Evolutionary conservation across 1,139 yeast species (phyloP), one percentile per base, ranked within the genome.

Genomic region (Yamadazyma trypodendri): DNA sequence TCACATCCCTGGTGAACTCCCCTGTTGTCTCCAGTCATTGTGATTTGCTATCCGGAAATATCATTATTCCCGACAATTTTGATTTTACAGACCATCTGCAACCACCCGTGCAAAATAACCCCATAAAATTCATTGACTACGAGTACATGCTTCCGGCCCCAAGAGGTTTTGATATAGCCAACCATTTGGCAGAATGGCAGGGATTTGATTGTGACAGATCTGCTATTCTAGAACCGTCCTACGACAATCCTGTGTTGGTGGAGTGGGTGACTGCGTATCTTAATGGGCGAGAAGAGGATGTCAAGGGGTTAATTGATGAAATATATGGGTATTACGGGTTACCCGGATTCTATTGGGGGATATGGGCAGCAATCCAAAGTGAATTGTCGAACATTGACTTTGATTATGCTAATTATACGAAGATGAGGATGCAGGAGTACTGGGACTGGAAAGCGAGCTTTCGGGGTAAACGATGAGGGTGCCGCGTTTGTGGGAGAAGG

Each of bases 121-220:
- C 81, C 2, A 71, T 83, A 13, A 71, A 79, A 20, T 84, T 85
- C 52, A 85, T 85, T 36, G 95, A 85, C 56, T 85, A 84, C 54
- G 95, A 85, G 61, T 85, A 85, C 54, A 80, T 86, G 75, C 70
- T 82, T 51, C 85, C 86, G 3, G 87, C 88, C 2, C 90, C 94
- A 2, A 61, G 92, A 40, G 92, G 87, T 0, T 85, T 84, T 55
- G 95, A 85, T 55, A 78, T 85, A 16, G 88, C 94, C n/a, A 85
- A 85, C 55, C 94, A 85, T 58, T 79, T 85, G 49, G 82, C 84
- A 55, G 95, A 85, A 60, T 85, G 92, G 92, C 94, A 85, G 55
- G 95, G 95, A 1, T 84, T 83, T 50, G 79, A 81, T 44, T 85
- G 94, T 57, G 78, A 80, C 45, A 68, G 76, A 17, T 60, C 68